Evolutionary conservation across 176 grass and related monocot genomes (phyloP).

Genomic region (Avena insularis): DNA sequence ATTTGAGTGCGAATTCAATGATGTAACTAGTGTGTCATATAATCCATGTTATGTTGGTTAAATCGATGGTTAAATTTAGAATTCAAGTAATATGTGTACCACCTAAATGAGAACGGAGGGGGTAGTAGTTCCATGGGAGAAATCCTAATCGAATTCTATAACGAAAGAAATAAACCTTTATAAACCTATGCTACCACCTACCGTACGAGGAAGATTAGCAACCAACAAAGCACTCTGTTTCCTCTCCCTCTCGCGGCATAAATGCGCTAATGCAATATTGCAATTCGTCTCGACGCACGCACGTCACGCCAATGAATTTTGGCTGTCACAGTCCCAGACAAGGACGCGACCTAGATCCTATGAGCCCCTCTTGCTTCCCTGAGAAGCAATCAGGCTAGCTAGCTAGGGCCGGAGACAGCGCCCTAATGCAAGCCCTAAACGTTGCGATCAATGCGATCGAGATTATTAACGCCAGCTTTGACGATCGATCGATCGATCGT

Average conservation of each 20-base stretch:
- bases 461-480: slow-evolving; percentile 30
- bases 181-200: too few species aligned
- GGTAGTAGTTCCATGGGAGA: too few species aligned
- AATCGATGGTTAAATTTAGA: too few species aligned
- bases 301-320: not conserved
- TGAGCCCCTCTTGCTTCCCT: slow-evolving; percentile 28
- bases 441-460: not conserved
- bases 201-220: not conserved
- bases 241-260: slow-evolving; percentile 36
- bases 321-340: not conserved
- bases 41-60: too few species aligned
- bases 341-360: not conserved
- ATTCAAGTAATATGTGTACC: too few species aligned
- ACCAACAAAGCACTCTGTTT: not conserved
- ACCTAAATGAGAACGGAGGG: too few species aligned
- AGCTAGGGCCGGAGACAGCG: not conserved
- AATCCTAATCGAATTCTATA: too few species aligned
- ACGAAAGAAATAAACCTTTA: too few species aligned
- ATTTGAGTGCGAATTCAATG: too few species aligned
- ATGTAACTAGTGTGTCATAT: too few species aligned
- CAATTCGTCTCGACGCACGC: not conserved
- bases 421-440: not conserved
- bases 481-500: slow-evolving; percentile 16
- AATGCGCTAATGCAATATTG: not conserved
- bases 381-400: slow-evolving; percentile 21